Evolutionary conservation across 2,329 filamentous ascomycete genomes (phyloP).

Genomic region (Aspergillus glaucus): DNA sequence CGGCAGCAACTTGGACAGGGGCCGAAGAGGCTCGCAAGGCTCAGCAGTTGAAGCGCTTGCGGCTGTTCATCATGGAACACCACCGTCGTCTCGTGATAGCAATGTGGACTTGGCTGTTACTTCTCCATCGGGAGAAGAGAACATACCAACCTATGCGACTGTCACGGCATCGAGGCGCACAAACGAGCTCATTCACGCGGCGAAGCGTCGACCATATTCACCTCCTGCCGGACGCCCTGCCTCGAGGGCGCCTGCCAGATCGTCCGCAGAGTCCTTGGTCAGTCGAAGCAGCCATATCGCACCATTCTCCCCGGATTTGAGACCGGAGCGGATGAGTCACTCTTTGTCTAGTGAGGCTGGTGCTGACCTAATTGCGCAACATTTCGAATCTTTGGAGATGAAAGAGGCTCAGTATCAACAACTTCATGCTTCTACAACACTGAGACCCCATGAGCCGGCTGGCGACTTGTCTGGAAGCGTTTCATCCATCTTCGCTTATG

Average conservation of each 20-base stretch:
- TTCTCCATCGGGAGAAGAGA: slow-evolving; percentile 17
- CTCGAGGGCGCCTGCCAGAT: slow-evolving; percentile 18
- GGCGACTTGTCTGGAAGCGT: slow-evolving; percentile 22
- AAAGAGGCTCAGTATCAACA: slow-evolving; percentile 18
- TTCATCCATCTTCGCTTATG: slow-evolving; percentile 17
- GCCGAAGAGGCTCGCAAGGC: slow-evolving; percentile 14
- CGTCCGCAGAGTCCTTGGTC: slow-evolving; percentile 26
- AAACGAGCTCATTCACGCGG: slow-evolving; percentile 8
- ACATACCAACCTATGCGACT: slow-evolving; percentile 29
- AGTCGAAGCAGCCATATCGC: slow-evolving; percentile 16
- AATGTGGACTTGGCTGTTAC: slow-evolving; percentile 3
- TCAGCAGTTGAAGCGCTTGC: slow-evolving; percentile 36
- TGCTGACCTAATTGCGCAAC: slow-evolving; percentile 13
- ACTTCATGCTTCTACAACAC: slow-evolving; percentile 12
- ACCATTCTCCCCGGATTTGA: slow-evolving; percentile 23
- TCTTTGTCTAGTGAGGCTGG: slow-evolving; percentile 29
- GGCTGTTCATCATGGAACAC: slow-evolving; percentile 32
- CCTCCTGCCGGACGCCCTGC: slow-evolving; percentile 11
- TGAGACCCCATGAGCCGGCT: slow-evolving; percentile 10
- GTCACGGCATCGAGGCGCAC: slow-evolving; percentile 20
- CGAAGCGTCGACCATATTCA: slow-evolving; percentile 18
- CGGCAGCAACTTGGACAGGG: slow-evolving; percentile 14
- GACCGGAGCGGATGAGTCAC: slow-evolving; percentile 19
- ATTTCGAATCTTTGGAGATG: slow-evolving; percentile 14
- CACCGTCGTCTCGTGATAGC: slow-evolving; percentile 20